These are phyloP conservation scores for Hyphopichia burtonii DNA, from an alignment of 1,139 yeast species.

Conservation along the genomic window DNA sequence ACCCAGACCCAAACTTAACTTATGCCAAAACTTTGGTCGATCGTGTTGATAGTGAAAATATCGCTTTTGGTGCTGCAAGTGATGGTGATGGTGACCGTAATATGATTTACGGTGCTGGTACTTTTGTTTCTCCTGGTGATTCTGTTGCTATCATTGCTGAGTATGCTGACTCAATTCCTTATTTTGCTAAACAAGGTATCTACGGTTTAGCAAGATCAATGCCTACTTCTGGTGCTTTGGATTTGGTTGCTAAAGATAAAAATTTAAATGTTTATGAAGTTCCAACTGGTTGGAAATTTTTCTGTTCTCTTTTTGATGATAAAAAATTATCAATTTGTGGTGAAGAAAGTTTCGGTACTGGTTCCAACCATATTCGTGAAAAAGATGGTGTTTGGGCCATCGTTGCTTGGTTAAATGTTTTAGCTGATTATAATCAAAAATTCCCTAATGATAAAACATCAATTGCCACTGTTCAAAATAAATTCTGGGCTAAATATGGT, in stretches of 20 bases:
- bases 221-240: constrained; percentile 97
- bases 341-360: constrained; percentile 97
- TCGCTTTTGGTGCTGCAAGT: constrained; percentile 96
- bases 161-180: constrained; percentile 85
- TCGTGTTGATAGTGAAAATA: constrained; percentile 72
- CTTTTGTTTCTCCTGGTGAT: constrained; percentile 98
- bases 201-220: constrained; percentile 96
- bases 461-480: constrained; percentile 75
- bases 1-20: constrained; percentile 96
- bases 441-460: constrained; percentile 57
- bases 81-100: constrained; percentile 99
- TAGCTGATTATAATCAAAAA: constrained; percentile 72
- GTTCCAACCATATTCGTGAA: constrained; percentile 95
- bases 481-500: constrained; percentile 92
- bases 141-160: constrained; percentile 97
- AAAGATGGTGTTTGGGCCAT: constrained; percentile 99
- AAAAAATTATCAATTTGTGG: constrained; percentile 94
- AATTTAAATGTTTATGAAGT: constrained; percentile 84
- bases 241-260: constrained; percentile 80
- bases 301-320: constrained; percentile 92
- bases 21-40: constrained; percentile 88
- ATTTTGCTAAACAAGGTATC: constrained; percentile 82
- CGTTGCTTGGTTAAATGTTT: constrained; percentile 93
- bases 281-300: constrained; percentile 99
- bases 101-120: constrained; percentile 95